Evolutionary conservation across 805 yeast species (phyloP), one percentile per base, ranked within the genome.

Genomic region (Nakazawaea laoshanensis): DNA sequence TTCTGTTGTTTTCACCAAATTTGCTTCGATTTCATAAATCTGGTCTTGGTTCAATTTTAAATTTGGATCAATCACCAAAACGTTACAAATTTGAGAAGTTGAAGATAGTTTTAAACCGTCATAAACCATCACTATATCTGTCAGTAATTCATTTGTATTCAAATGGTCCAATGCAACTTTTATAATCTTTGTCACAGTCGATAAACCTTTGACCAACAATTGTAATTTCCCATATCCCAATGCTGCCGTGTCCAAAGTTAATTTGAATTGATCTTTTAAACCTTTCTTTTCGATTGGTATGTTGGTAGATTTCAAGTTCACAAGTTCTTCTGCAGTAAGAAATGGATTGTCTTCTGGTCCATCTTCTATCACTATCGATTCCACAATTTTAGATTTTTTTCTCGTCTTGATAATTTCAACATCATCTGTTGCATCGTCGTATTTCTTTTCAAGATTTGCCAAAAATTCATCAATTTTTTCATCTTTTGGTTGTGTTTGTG

Each of bases 241-340:
- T 11, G 12, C 11, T 6, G 21, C 13, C 14, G 31, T 19, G 14
- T 36, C 26, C 3, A 36, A 9, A n/a, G 7, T 27, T 15, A 36
- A 27, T 16, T 31, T 30, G 32, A 36, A 36, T n/a, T 30, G 12
- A 16, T 36, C 38, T 23, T 29, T 26, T 11, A 23, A 21, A 4
- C 38, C 37, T n/a, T 20, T n/a, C n/a, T n/a, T n/a, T n/a, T n/a
- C n/a, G n/a, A n/a, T n/a, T n/a, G n/a, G n/a, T n/a, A n/a, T n/a
- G n/a, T n/a, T n/a, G n/a, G n/a, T n/a, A n/a, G n/a, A n/a, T n/a
- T n/a, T n/a, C n/a, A n/a, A n/a, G n/a, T n/a, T n/a, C n/a, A n/a
- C n/a, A n/a, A n/a, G n/a, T n/a, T n/a, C n/a, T n/a, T n/a, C n/a
- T n/a, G n/a, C n/a, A n/a, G n/a, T n/a, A n/a, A n/a, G n/a, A n/a